phyloP scores from a whole-genome alignment of 257 asterid species.

The Dorcoceras hygrometricum region DNA sequence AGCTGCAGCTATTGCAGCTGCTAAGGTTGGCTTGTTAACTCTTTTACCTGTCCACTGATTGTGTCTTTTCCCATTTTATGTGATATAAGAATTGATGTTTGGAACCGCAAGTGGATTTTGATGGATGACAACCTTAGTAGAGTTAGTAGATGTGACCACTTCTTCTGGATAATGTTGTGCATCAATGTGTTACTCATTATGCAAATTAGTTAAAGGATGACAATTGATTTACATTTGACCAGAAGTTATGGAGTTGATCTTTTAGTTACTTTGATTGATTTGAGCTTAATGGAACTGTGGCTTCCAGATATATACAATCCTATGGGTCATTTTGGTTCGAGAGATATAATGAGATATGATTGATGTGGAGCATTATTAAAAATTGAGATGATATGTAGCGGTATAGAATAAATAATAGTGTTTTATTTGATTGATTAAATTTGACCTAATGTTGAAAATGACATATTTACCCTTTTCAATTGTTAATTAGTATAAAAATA shows the following conservation, averaged over 20 bases:
- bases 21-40: constrained; percentile 64
- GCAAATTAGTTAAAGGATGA: constrained; percentile 9
- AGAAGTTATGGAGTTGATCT: constrained; percentile 8
- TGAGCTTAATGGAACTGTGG: constrained; percentile 13
- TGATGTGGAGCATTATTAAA: too few relatives aligned
- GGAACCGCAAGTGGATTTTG: constrained; percentile 15
- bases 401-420: too few relatives aligned
- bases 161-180: too few relatives aligned
- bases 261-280: constrained; percentile 3
- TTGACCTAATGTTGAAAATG: too few relatives aligned
- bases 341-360: too few relatives aligned
- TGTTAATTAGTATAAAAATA: too few relatives aligned
- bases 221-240: constrained; percentile 12
- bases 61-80: neutral
- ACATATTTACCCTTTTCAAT: too few relatives aligned
- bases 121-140: constrained; percentile 11
- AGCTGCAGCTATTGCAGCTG: constrained; percentile 91
- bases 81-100: constrained; percentile 13
- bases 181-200: constrained; percentile 12
- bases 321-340: too few relatives aligned
- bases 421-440: too few relatives aligned
- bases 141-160: neutral
- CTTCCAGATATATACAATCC: constrained; percentile 8
- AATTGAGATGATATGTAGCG: too few relatives aligned
- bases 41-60: constrained; percentile 17